Evolutionary conservation across 768 basidiomycete genomes (phyloP), one percentile per base, ranked within the genome.

Genomic region (Lenzites betulinus): DNA sequence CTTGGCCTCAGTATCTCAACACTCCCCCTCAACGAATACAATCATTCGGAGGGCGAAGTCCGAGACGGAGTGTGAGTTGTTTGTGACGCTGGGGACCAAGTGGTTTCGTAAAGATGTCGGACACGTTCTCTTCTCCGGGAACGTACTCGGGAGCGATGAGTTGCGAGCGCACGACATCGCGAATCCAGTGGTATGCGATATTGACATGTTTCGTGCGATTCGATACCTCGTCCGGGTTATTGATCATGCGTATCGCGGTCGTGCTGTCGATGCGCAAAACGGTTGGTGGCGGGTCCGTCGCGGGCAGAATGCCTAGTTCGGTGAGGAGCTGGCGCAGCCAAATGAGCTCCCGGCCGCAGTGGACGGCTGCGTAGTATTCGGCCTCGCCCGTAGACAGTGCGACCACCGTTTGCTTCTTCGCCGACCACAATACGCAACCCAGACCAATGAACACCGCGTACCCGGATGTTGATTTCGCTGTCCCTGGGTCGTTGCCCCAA

Each of bases 301-400:
- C 0, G 50, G 47, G 0, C 59, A 61, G 25, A 35, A 57, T 16
- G 18, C 23, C 46, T 2, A 57, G 35, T 20, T 47, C 55, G 2
- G 7, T n/a, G 20, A 48, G 28, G 4, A 57, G 33, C 33, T 47
- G 46, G 22, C 46, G 55, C 12, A 75, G 48, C 79, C 79, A 81
- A 4, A 77, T 11, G 5, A 67, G 69, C 58, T 80, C 70, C 42
- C 74, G 68, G 0, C 69, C 58, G 0, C 73, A 73, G 28, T 77
- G 69, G 0, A 66, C 51, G 0, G 66, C 65, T 0, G 77, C 77
- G 15, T 79, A 70, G 65, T 79, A 81, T 69, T 82, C 80, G 0
- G 78, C 76, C 62, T 83, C 78, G 3, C 70, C 71, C 0, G 75
- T 78, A 0, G 78, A 82, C 0, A 71, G 63, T 0, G 81, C 66